Base-by-base conservation (phyloP, 306 rosid genomes). In the Cucumis melo region DNA sequence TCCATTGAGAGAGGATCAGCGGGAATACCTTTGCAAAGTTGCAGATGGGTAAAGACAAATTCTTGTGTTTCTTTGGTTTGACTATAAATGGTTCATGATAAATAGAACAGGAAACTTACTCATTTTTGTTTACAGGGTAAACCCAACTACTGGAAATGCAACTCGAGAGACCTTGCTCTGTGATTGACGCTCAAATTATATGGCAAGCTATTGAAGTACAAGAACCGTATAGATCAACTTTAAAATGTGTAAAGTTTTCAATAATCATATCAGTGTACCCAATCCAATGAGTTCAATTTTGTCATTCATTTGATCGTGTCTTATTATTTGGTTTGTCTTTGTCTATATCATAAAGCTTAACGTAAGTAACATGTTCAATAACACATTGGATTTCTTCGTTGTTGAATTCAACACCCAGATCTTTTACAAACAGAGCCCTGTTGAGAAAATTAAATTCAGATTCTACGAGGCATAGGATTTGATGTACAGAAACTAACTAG, bases 1-100 rank as follows among this genome's bases (percentile, higher is more conserved):
- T 80, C 99, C 97, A 55, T 78, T 94, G 57, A 87, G 99, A 84
- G 99, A 94, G 58, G 99, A 94, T 81, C 99, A 94, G 73, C 88
- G 95, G 38, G 90, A 80, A 76, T 90, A 88, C 87, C 92, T 94
- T 16, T 94, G 99, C 85, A 89, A 88, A 89, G 80, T 87, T 80
- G 97, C 98, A 50, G 97, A 91, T 67, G 96, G 97, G 97, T 94
- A 77, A 86, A 55, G 10, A 7, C 10, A 54, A 11, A 36, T 19
- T 41, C 27, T 12, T 13, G 27, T 60, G 17, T 60, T 42, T 24
- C 8, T 54, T 34, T 11, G 14, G 27, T 19, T 19, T n/a, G 67
- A 56, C 9, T 19, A 6, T 38, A 58, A 75, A 39, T 20, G 32
- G 23, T 39, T 38, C 21, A 24, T 42, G 32, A 50, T 23, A 14